These are phyloP conservation scores for Globisporangium iwayamae DNA, from an alignment of 352 stramenopile species.

Conservation along the genomic window DNA sequence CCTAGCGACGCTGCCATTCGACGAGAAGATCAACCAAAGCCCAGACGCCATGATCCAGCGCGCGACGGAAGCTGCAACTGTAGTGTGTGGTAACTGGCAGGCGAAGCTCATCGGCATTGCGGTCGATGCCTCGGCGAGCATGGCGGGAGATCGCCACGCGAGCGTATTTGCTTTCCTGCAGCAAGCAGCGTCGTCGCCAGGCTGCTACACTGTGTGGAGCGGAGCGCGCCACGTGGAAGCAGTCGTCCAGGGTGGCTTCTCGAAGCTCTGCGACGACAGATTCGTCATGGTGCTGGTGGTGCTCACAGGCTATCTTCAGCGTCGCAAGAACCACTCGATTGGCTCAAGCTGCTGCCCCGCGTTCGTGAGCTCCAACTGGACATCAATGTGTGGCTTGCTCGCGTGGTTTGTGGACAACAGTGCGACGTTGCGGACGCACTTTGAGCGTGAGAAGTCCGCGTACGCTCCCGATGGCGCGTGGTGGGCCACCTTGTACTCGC, in stretches of 20 bases:
- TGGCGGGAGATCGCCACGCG: not conserved
- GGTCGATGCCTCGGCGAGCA: constrained; percentile 2
- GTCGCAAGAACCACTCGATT: not conserved
- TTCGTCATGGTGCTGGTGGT: constrained; percentile 3
- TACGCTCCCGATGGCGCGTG: constrained; percentile 2
- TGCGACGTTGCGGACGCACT: not conserved
- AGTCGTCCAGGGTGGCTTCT: constrained; percentile 7
- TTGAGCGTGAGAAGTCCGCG: not conserved
- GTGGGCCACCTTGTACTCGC: constrained; percentile 11
- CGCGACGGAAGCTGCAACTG: constrained; percentile 1
- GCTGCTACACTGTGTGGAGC: constrained; percentile 8
- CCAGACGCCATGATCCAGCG: constrained; percentile 3
- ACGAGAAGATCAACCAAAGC: not conserved
- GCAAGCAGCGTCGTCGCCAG: constrained; percentile 2
- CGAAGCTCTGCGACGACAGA: constrained; percentile 2
- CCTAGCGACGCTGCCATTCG: not conserved
- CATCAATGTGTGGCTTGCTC: not conserved
- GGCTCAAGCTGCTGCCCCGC: not conserved
- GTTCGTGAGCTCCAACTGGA: constrained; percentile 6
- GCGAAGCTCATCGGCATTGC: constrained; percentile 13
- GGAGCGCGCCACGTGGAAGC: constrained; percentile 8
- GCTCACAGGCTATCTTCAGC: not conserved
- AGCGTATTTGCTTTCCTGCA: constrained; percentile 1
- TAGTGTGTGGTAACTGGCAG: constrained; percentile 3
- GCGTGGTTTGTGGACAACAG: constrained; percentile 7